Base-by-base conservation (phyloP, 345 rosid species). In the Jatropha curcas region DNA sequence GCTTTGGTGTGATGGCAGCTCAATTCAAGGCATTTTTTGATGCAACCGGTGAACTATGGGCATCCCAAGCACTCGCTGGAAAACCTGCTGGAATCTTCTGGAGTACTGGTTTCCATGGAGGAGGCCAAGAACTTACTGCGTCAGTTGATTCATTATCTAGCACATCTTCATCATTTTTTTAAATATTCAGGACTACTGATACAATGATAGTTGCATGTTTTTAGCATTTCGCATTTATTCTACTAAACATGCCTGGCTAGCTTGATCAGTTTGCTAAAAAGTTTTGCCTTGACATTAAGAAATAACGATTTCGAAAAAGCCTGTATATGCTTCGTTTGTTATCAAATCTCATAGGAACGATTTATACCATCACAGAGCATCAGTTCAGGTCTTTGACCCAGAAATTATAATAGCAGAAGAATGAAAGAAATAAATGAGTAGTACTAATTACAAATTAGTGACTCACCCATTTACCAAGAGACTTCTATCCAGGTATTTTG, bases 41-140 rank as follows among this genome's bases (percentile, higher is more conserved):
- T 76, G 85, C 92, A 58, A 90, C 99, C 2, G n/a, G 20, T 37
- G 84, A 86, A 55, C 82, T 87, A 51, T 94, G 97, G 95, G 79
- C 83, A 71, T 31, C 87, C 64, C 97, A 92, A 74, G 89, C 89
- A 67, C 97, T 92, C 7, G 95, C 98, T 0, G 98, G 98, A 19
- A 94, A 94, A 75, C 98, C 98, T 4, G 98, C 97, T 0, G 97
- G 98, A 50, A 88, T 94, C 82, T 94, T 94, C 81, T 94, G 98
- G 97, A 94, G 97, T 74, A 92, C 97, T 3, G 98, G 98, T 65
- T 94, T 92, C 75, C 92, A 85, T 57, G 97, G 97, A 24, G 98
- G 97, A 68, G 98, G 98, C 65, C 97, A 94, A 81, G 98, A 94
- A 78, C 98, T 94, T 51, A 79, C 93, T 2, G 98, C 98, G 97